Evolutionary conservation across 192 early-diverging fungal genomes (phyloP).

Genomic region (Diversispora epigaea): DNA sequence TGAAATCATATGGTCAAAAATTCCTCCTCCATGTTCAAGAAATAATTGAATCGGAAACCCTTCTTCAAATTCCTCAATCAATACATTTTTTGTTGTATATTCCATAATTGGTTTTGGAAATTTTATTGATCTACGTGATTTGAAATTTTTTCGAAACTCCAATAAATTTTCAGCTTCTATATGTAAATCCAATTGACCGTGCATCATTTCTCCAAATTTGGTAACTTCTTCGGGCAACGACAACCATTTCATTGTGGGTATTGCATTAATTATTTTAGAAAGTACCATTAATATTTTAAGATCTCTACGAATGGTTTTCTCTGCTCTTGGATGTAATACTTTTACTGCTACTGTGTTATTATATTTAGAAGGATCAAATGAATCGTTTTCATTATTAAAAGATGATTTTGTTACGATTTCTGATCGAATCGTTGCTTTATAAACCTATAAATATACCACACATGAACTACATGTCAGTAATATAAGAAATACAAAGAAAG

Average conservation of each 20-base stretch:
- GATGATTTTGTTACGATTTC: conserved; percentile 28
- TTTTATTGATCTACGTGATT: conserved; percentile 47
- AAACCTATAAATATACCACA: conserved; percentile 30
- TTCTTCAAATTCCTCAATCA: conserved; percentile 83
- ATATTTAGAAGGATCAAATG: not conserved
- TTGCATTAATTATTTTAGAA: conserved; percentile 59
- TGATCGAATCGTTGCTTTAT: conserved; percentile 55
- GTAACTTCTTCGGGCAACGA: conserved; percentile 85
- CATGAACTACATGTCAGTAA: no score
- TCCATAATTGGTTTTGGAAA: conserved; percentile 70
- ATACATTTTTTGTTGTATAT: conserved; percentile 57
- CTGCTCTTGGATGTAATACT: conserved; percentile 84
- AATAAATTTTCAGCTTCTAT: conserved; percentile 75
- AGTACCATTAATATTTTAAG: conserved; percentile 77
- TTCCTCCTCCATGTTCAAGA: conserved; percentile 61
- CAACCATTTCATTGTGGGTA: conserved; percentile 86
- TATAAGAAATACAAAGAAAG: not conserved
- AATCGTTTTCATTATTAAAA: not conserved
- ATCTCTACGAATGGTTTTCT: conserved; percentile 68
- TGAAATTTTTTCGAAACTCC: conserved; percentile 61
- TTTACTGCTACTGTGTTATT: conserved; percentile 72
- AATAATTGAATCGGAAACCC: conserved; percentile 77
- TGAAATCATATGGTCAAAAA: conserved; percentile 76
- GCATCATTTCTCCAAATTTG: conserved; percentile 92
- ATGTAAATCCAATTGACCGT: conserved; percentile 81